These are phyloP conservation scores for Lasiodiplodia gonubiensis DNA, from an alignment of 2,329 filamentous ascomycete genomes.

Conservation along the genomic window DNA sequence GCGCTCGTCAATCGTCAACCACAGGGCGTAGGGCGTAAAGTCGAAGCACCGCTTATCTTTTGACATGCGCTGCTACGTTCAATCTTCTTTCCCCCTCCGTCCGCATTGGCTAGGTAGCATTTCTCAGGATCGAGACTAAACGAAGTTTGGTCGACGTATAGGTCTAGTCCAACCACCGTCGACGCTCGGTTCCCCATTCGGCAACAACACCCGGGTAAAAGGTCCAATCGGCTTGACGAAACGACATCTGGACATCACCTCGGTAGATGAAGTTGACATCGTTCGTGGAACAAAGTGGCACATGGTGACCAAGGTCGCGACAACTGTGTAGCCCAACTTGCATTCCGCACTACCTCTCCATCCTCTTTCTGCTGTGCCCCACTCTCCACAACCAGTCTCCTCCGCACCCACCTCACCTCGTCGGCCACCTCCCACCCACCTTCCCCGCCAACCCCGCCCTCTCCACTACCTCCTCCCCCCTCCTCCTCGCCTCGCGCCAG, in stretches of 20 bases:
- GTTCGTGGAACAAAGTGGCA: too few relatives aligned
- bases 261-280: neutral
- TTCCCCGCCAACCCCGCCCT: slow-evolving; percentile 46
- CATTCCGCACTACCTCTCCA: neutral
- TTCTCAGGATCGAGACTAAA: neutral
- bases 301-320: neutral
- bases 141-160: neutral
- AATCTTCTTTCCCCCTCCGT: too few relatives aligned
- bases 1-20: neutral
- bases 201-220: neutral
- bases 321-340: neutral
- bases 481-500: slow-evolving; percentile 44
- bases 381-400: neutral
- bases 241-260: too few relatives aligned
- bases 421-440: slow-evolving; percentile 47
- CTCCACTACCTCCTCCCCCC: slow-evolving; percentile 45
- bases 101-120: neutral
- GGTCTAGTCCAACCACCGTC: neutral
- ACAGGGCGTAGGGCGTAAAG: neutral
- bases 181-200: neutral
- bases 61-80: neutral
- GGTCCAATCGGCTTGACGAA: neutral
- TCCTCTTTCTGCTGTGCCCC: neutral
- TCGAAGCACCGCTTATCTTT: neutral
- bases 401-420: slow-evolving; percentile 30